phyloP scores from a whole-genome alignment of 1,284 basidiomycete genomes.

The Microbotryomycetes sp. region DNA sequence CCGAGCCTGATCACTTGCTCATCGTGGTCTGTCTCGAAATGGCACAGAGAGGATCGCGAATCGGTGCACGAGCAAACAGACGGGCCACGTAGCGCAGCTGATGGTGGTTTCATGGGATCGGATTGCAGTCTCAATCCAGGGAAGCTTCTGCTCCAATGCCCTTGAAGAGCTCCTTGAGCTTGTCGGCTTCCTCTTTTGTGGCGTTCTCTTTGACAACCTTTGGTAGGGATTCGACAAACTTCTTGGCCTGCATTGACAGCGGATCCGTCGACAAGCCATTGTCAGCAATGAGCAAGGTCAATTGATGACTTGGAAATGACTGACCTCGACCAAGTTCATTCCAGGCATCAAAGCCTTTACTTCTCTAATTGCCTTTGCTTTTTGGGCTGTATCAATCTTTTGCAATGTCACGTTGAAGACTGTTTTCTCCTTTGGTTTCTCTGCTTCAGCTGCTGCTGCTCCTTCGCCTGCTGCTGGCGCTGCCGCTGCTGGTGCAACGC shows the following conservation, averaged over 20 bases:
- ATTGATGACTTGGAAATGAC: too few relatives aligned
- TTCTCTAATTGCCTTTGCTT: constrained; percentile 97
- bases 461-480: constrained; percentile 54
- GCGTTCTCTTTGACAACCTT: constrained; percentile 93
- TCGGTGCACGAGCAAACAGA: too few relatives aligned
- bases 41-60: neutral
- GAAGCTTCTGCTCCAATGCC: constrained; percentile 80
- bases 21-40: too few relatives aligned
- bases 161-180: constrained; percentile 84
- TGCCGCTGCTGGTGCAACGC: constrained; percentile 52
- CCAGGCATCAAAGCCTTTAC: constrained; percentile 92
- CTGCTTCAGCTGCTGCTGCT: constrained; percentile 49
- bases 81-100: too few relatives aligned
- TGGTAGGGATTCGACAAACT: constrained; percentile 94
- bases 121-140: constrained; percentile 42
- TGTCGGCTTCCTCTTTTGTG: constrained; percentile 96
- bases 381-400: constrained; percentile 79
- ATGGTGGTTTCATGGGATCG: too few relatives aligned
- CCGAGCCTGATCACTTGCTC: too few relatives aligned
- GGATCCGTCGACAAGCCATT: neutral
- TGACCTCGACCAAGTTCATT: constrained; percentile 88
- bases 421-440: constrained; percentile 89
- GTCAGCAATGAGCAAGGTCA: neutral
- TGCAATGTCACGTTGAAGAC: constrained; percentile 92
- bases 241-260: constrained; percentile 70